phyloP scores from a whole-genome alignment of 192 early-diverging fungal genomes.

The Backusella westeae region DNA sequence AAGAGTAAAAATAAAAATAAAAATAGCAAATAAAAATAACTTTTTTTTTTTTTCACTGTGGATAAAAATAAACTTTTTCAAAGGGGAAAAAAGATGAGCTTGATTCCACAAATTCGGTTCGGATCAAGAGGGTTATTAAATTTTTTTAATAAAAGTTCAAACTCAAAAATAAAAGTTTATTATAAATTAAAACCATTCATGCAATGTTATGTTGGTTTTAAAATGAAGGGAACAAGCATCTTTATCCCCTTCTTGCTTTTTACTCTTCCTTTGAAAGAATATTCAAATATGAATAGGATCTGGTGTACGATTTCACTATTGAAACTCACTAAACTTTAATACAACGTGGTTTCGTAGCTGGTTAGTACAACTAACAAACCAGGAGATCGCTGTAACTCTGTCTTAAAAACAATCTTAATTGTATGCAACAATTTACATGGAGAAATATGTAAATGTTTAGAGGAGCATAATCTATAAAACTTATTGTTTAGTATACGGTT shows the following conservation, averaged over 20 bases:
- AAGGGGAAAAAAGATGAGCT: neutral
- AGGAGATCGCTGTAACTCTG: neutral
- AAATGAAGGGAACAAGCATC: no score
- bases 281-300: neutral
- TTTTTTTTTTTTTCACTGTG: neutral
- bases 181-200: neutral
- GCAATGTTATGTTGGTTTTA: neutral
- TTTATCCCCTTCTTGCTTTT: no score
- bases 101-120: neutral
- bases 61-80: neutral
- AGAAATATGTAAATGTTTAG: no score
- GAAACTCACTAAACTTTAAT: neutral
- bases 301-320: neutral
- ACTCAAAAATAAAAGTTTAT: no score
- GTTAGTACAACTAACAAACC: neutral
- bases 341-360: neutral
- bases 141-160: neutral
- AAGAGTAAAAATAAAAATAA: slow-evolving; percentile 1
- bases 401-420: no score
- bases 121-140: neutral
- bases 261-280: no score
- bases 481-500: no score
- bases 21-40: neutral
- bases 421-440: no score
- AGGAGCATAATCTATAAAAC: no score